Evolutionary conservation across 805 yeast species (phyloP).

Genomic region (Metschnikowia reukaufii): DNA sequence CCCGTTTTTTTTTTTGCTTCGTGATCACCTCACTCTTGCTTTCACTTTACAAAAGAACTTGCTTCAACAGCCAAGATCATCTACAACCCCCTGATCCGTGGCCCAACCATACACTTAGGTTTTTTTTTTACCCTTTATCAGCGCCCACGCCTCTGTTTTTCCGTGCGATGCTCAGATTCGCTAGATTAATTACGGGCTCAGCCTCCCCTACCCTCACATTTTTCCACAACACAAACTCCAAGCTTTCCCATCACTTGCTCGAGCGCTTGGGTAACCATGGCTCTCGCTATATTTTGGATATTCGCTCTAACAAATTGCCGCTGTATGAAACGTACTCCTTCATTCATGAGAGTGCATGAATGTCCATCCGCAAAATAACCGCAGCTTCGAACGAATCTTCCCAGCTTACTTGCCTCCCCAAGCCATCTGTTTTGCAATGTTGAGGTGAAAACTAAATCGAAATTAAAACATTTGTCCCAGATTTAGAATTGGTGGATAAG

Average conservation of each 20-base stretch:
- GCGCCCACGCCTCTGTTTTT: conserved; percentile 1
- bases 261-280: conserved; percentile 23
- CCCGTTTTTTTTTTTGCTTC: background rate
- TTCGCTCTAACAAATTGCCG: conserved; percentile 21
- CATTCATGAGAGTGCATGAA: conserved; percentile 22
- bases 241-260: conserved; percentile 28
- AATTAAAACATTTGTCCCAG: conserved; percentile 22
- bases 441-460: conserved; percentile 17
- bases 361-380: conserved; percentile 22
- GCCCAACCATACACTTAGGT: background rate
- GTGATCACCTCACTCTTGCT: background rate
- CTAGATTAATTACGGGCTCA: conserved; percentile 18
- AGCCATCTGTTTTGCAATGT: conserved; percentile 20
- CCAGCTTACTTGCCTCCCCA: conserved; percentile 21
- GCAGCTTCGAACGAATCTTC: conserved; percentile 22
- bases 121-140: background rate
- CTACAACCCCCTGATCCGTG: background rate
- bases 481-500: conserved; percentile 18
- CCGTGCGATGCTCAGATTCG: conserved; percentile 19
- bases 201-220: conserved; percentile 24
- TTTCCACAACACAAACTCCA: conserved; percentile 32
- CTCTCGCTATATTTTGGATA: conserved; percentile 23
- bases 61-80: conserved; percentile 6
- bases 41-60: background rate
- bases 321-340: conserved; percentile 21